Base-by-base conservation (phyloP, 495 filamentous ascomycete species). In the Letharia lupina region DNA sequence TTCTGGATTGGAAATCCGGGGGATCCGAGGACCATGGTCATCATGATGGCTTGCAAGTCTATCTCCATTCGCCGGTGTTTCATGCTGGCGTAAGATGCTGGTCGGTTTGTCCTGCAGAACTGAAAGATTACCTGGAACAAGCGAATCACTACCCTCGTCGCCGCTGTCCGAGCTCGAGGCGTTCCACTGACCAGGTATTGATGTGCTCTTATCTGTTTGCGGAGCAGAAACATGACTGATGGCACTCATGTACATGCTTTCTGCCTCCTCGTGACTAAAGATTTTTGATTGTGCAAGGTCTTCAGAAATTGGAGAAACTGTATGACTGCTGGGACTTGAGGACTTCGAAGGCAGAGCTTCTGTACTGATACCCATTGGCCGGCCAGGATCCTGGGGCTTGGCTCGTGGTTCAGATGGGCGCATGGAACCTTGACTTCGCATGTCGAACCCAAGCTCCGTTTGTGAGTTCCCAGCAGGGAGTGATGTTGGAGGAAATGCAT, bases 181-280 rank as follows among this genome's bases (percentile, higher is more conserved):
- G 52, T 41, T 58, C 63, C 63, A 65, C 18, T 65, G 57, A 44
- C 63, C 63, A 41, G 64, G 64, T 15, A 66, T 41, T 31, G 47
- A 61, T n/a, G 37, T 44, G 45, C 15, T 31, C 16, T 52, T 45
- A 37, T 73, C 76, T 71, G 72, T 81, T 42, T 75, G 79, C 71
- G 60, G 76, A 66, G 71, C 72, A 58, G 73, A 74, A 15, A 67
- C 73, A 48, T 78, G 73, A 59, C 84, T 86, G 13, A 89, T 77
- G 31, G 88, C 88, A 70, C 87, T 89, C 85, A 97, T 93, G 69
- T 98, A 98, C 86, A 99, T 89, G 75, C 94, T 98, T 70, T 93
- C 88, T 0, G 94, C 94, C 66, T 98, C 92, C 65, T 95, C 91
- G 64, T 95, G 88, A 62, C 85, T 93, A 73, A 92, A 98, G 20